Percentiles rank a stretch among this genome's conserved stretches.
phyloP scores from a whole-genome alignment of 306 rosid genomes.

The Castanopsis chinensis region DNA sequence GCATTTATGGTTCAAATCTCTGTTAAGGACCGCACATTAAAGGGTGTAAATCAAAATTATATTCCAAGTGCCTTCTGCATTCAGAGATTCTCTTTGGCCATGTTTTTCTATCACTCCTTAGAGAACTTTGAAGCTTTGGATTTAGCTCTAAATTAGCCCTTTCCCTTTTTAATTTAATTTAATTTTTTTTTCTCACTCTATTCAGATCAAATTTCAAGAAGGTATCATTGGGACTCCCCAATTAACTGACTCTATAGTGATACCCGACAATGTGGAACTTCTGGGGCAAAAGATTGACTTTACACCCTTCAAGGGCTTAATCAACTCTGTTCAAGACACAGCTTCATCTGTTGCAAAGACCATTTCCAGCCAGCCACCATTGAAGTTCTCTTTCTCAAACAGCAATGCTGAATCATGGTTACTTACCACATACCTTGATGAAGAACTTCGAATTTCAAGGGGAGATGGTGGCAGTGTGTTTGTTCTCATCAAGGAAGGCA shows the following conservation, averaged over 20 bases:
- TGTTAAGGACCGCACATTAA: neutral
- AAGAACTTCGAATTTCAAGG: constrained; percentile 74
- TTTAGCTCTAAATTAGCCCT: neutral
- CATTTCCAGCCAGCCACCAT: constrained; percentile 71
- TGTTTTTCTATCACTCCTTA: neutral
- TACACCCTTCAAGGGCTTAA: constrained; percentile 65
- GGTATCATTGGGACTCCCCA: constrained; percentile 94
- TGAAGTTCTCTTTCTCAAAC: constrained; percentile 65
- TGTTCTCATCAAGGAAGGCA: constrained; percentile 85
- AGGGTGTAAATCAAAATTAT: neutral
- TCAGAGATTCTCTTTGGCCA: neutral
- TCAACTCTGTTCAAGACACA: constrained; percentile 68
- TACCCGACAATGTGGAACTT: constrained; percentile 86
- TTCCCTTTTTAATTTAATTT: neutral
- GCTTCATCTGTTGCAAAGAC: constrained; percentile 77
- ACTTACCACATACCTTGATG: constrained; percentile 81
- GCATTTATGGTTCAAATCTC: neutral
- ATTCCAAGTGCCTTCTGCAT: neutral
- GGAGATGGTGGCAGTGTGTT: constrained; percentile 78
- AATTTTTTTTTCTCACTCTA: neutral
- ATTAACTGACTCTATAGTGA: constrained; percentile 75
- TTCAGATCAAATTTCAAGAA: constrained; percentile 80
- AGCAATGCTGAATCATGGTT: constrained; percentile 73
- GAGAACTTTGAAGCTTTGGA: neutral
- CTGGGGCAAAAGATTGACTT: constrained; percentile 82